Percentiles rank a stretch among this genome's conserved stretches.
Conservation (phyloP, 306 rosid species). For the Ziziphus jujuba region DNA sequence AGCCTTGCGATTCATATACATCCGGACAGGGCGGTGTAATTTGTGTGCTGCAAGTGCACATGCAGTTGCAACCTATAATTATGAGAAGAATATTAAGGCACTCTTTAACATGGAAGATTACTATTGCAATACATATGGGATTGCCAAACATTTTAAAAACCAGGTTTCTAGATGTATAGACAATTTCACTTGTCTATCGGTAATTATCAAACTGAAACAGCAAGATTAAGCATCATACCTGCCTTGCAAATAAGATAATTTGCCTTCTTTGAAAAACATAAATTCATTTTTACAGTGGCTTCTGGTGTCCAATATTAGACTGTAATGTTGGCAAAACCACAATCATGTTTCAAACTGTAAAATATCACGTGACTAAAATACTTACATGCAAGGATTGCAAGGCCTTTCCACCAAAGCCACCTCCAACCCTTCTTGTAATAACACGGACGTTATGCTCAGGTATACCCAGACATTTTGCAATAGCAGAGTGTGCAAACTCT, state of each 20-base stretch:
- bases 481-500: conserved; percentile 39
- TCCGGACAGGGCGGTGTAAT: conserved; percentile 73
- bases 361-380: conserved; percentile 17
- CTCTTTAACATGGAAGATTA: neutral
- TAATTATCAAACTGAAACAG: too few relatives aligned
- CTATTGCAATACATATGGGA: too few relatives aligned
- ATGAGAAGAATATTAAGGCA: conserved; percentile 11
- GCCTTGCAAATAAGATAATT: too few relatives aligned
- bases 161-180: too few relatives aligned
- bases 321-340: too few relatives aligned
- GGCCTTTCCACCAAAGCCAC: conserved; percentile 95
- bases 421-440: conserved; percentile 91
- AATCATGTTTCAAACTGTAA: conserved; percentile 7
- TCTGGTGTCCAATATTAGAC: too few relatives aligned
- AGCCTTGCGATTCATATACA: conserved; percentile 70
- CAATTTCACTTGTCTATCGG: too few relatives aligned
- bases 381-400: conserved; percentile 62
- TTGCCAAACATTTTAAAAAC: too few relatives aligned
- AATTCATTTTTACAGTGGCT: too few relatives aligned
- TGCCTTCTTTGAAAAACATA: too few relatives aligned
- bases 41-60: conserved; percentile 93
- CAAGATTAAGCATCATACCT: too few relatives aligned
- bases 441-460: conserved; percentile 77
- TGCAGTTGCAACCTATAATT: conserved; percentile 66
- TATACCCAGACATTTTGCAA: conserved; percentile 81